Evolutionary conservation across 176 grass and related monocot genomes (phyloP), one percentile per base, ranked within the genome.

Genomic region (Avena insularis): DNA sequence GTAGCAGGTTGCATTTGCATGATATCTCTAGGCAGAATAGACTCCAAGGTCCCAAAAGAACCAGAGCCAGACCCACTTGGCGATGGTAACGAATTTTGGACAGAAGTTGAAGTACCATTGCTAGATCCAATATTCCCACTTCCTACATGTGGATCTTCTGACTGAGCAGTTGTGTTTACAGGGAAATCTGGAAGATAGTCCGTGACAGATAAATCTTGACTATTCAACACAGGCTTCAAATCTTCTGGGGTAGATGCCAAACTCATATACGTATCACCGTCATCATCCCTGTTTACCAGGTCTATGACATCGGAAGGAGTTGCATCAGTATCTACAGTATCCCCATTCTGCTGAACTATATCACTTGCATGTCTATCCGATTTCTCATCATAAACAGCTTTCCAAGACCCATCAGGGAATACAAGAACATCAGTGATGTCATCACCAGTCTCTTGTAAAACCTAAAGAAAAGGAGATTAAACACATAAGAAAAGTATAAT

Each of bases 331-430:
- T 94, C 86, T 45, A 81, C 53, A 71, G 36, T 67, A 36, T 72
- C 74, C 81, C 68, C 83, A 7, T 80, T 79, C 69, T 77, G 45
- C 45, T 87, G 71, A 69, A 86, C 62, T 17, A 60, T 13, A 12
- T 84, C 85, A 80, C 40, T 82, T 20, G 36, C 54, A 13, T 79
- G 74, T 73, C 77, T 78, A 83, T 89, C 93, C 86, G 79, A 84
- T 88, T 63, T 92, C 75, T 75, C 86, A 87, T 89, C 90, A 85
- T 94, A 77, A 87, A 63, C 57, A 71, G 67, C 71, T 84, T 96
- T 94, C 94, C 97, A 99, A 83, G 91, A 93, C 77, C 92, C 94
- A 89, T 94, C 94, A 16, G 91, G 86, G 79, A 87, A 92, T 17
- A 99, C 84, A 83, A 91, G 82, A 80, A 90, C 81, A 80, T 93